phyloP scores from a whole-genome alignment of 495 filamentous ascomycete species.

The Tuber melanosporum region DNA sequence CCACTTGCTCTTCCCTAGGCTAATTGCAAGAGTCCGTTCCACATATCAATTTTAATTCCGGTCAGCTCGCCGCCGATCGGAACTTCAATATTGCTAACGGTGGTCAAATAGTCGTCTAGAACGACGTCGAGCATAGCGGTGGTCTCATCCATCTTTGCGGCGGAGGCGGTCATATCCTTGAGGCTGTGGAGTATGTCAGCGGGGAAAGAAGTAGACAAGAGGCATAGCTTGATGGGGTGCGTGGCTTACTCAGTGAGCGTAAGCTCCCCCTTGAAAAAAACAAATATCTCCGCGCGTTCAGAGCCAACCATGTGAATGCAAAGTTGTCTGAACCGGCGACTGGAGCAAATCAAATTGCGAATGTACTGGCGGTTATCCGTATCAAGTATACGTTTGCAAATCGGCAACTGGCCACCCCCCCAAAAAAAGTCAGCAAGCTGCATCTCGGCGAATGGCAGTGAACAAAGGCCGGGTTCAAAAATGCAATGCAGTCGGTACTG shows the following conservation, averaged over 20 bases:
- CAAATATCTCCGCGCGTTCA: constrained; percentile 28
- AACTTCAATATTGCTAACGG: constrained; percentile 23
- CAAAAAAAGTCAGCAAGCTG: neutral
- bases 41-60: constrained; percentile 36
- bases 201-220: neutral
- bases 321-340: constrained; percentile 31
- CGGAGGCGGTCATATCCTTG: constrained; percentile 35
- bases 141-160: constrained; percentile 34
- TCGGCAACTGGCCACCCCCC: constrained; percentile 23
- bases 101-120: constrained; percentile 27
- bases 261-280: constrained; percentile 35
- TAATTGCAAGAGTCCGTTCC: constrained; percentile 32
- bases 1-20: neutral
- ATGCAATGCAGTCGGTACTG: constrained; percentile 1
- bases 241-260: constrained; percentile 31
- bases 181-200: constrained; percentile 17
- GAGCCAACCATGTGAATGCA: constrained; percentile 34
- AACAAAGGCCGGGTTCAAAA: neutral
- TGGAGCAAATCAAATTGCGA: constrained; percentile 34
- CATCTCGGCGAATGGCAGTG: neutral
- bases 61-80: constrained; percentile 33
- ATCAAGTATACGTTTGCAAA: constrained; percentile 37
- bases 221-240: neutral
- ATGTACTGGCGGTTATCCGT: constrained; percentile 37
- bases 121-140: constrained; percentile 32